Percentiles rank a stretch among this genome's conserved stretches.
Conservation (phyloP, 2,329 filamentous ascomycete species). For the Bimuria novae-zelandiae region DNA sequence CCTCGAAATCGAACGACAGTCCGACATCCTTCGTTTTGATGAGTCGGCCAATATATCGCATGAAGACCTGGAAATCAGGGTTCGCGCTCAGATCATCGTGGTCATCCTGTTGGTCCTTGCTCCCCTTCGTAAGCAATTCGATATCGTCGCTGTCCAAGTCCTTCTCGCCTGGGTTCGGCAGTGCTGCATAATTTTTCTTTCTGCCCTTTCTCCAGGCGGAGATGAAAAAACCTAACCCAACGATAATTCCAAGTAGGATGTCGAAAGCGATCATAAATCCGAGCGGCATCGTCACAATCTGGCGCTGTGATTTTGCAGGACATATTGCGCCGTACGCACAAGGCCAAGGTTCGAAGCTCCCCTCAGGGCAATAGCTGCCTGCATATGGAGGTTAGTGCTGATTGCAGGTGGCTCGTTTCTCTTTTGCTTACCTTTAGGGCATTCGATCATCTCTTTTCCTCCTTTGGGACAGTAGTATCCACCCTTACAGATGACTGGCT, state of each 20-base stretch:
- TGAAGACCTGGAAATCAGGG: constrained; percentile 16
- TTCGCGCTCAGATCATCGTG: constrained; percentile 16
- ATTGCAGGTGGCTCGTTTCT: not conserved
- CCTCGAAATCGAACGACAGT: constrained; percentile 16
- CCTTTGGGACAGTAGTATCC: constrained; percentile 13
- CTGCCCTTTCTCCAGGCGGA: constrained; percentile 9
- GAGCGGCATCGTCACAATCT: constrained; percentile 14
- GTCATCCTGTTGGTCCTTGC: not conserved
- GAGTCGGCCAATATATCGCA: constrained; percentile 9
- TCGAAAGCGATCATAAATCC: constrained; percentile 15
- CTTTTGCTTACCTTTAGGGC: constrained; percentile 11
- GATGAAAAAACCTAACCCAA: constrained; percentile 12
- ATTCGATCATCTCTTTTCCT: constrained; percentile 8
- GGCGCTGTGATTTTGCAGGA: constrained; percentile 11
- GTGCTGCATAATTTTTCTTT: constrained; percentile 5
- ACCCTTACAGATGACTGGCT: constrained; percentile 9
- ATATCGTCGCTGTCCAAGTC: constrained; percentile 10
- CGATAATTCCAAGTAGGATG: constrained; percentile 10
- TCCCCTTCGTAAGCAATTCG: constrained; percentile 9
- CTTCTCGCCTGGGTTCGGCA: constrained; percentile 4
- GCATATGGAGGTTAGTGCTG: not conserved
- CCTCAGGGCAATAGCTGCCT: constrained; percentile 12
- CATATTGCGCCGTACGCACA: constrained; percentile 15
- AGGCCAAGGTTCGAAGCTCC: constrained; percentile 9
- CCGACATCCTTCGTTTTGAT: constrained; percentile 17